These are phyloP conservation scores for Laguncularia racemosa DNA, from an alignment of 345 rosid genomes.

Conservation along the genomic window DNA sequence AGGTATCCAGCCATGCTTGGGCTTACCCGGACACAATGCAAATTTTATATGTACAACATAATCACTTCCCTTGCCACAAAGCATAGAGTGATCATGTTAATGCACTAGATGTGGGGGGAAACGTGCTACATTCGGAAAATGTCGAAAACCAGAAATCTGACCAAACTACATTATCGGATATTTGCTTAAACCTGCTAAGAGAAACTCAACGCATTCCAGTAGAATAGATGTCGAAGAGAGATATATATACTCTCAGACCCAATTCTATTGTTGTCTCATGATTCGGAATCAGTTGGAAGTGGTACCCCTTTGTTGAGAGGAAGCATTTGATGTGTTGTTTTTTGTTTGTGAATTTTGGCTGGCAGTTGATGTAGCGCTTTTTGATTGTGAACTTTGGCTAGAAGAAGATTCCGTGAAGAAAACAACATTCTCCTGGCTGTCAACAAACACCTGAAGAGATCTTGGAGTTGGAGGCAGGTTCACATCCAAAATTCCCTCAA, in stretches of 20 bases:
- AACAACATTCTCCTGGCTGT: slow-evolving; percentile 24
- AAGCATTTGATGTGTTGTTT: slow-evolving; percentile 13
- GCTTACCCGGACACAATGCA: too few relatives aligned
- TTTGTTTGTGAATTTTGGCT: slow-evolving; percentile 18
- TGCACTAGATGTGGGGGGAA: too few relatives aligned
- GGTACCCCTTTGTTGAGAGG: slow-evolving; percentile 1
- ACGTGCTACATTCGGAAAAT: too few relatives aligned
- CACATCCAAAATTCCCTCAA: slow-evolving; percentile 64
- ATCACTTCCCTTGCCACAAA: too few relatives aligned
- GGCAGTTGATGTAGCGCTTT: slow-evolving; percentile 17
- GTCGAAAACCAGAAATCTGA: too few relatives aligned
- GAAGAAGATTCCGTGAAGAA: slow-evolving; percentile 46
- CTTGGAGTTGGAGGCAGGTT: slow-evolving; percentile 52
- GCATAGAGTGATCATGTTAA: too few relatives aligned
- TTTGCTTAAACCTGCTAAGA: too few relatives aligned
- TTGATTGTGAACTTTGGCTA: slow-evolving; percentile 26
- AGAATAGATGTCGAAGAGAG: not conserved
- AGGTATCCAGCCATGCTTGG: too few relatives aligned
- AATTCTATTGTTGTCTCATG: too few relatives aligned
- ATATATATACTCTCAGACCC: not conserved
- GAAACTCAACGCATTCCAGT: not conserved
- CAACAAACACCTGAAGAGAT: slow-evolving; percentile 39
- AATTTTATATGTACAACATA: too few relatives aligned
- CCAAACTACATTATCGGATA: too few relatives aligned
- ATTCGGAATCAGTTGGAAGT: not conserved